Percentiles rank a stretch among this genome's conserved stretches.
phyloP scores from a whole-genome alignment of 2,329 filamentous ascomycete genomes.

The Arthrinium phaeospermum region DNA sequence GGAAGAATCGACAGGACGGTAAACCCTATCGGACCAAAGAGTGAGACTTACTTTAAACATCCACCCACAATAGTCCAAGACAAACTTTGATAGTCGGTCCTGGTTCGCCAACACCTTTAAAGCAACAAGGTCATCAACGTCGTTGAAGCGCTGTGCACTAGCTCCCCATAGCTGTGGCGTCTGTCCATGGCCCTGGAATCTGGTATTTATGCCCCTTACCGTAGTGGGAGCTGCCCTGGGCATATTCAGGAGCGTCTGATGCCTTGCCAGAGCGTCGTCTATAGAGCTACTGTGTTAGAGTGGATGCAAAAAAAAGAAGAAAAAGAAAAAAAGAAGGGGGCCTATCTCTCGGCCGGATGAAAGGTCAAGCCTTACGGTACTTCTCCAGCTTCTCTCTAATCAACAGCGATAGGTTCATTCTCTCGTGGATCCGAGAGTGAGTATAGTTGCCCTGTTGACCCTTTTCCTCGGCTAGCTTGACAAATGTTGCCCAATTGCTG shows the following conservation, averaged over 20 bases:
- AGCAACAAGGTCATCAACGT: constrained; percentile 33
- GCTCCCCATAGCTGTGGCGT: constrained; percentile 31
- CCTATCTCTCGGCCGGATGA: background rate
- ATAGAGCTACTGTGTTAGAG: background rate
- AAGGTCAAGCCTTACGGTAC: background rate
- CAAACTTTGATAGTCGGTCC: constrained; percentile 35
- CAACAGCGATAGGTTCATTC: background rate
- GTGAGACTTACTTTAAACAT: background rate
- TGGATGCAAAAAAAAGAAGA: background rate
- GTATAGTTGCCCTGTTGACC: background rate
- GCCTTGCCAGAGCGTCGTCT: background rate
- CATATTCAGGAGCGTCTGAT: constrained; percentile 6
- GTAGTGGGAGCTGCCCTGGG: constrained; percentile 23
- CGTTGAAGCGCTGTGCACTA: constrained; percentile 25
- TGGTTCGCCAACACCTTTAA: constrained; percentile 31
- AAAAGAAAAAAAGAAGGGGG: too few relatives aligned
- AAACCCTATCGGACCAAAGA: background rate
- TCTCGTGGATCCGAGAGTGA: background rate
- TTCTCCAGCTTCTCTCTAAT: background rate
- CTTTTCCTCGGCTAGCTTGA: background rate
- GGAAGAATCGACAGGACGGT: constrained; percentile 21
- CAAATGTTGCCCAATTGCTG: background rate
- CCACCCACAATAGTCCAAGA: constrained; percentile 24
- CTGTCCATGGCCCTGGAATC: constrained; percentile 25
- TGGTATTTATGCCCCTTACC: constrained; percentile 29